Evolutionary conservation across 2,329 filamentous ascomycete genomes (phyloP).

Genomic region (Tolypocladium inflatum): DNA sequence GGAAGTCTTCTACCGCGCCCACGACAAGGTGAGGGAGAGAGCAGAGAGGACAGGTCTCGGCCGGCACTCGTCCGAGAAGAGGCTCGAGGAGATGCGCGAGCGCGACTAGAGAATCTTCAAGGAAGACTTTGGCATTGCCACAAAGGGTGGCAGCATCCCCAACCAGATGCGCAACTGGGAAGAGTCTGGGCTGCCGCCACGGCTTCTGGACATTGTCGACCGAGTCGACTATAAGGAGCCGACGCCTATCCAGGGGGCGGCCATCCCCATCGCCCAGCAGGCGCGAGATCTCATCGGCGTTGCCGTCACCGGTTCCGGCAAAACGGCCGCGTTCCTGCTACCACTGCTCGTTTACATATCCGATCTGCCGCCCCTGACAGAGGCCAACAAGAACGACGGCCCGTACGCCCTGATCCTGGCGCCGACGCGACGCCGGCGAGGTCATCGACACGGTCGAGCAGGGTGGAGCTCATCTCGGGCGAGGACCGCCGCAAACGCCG

Average conservation of each 20-base stretch:
- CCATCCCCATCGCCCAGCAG: conserved; percentile 89
- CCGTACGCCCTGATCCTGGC: conserved; percentile 96
- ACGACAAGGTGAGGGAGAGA: conserved; percentile 57
- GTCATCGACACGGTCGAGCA: conserved; percentile 97
- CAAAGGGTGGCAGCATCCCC: conserved; percentile 83
- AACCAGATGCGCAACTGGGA: conserved; percentile 94
- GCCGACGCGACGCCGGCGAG: conserved; percentile 88
- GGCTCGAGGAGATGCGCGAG: conserved; percentile 89
- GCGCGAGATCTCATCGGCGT: conserved; percentile 93
- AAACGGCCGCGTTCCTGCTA: conserved; percentile 90
- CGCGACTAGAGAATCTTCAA: conserved; percentile 99
- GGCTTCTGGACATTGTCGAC: conserved; percentile 72
- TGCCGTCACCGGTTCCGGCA: conserved; percentile 94
- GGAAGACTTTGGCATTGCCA: conserved; percentile 94
- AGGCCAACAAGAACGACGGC: conserved; percentile 83
- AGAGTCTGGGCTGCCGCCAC: conserved; percentile 71
- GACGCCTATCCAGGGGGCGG: conserved; percentile 82
- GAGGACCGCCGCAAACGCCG: conserved; percentile 97
- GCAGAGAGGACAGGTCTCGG: conserved; percentile 67
- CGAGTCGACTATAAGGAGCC: conserved; percentile 87
- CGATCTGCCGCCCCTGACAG: conserved; percentile 76
- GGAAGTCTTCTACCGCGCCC: conserved; percentile 65
- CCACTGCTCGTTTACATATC: conserved; percentile 95
- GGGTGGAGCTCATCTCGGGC: conserved; percentile 79
- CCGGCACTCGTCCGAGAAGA: conserved; percentile 95